Evolutionary conservation across 2,329 filamentous ascomycete species (phyloP).

Genomic region (Huntiella moniliformis): DNA sequence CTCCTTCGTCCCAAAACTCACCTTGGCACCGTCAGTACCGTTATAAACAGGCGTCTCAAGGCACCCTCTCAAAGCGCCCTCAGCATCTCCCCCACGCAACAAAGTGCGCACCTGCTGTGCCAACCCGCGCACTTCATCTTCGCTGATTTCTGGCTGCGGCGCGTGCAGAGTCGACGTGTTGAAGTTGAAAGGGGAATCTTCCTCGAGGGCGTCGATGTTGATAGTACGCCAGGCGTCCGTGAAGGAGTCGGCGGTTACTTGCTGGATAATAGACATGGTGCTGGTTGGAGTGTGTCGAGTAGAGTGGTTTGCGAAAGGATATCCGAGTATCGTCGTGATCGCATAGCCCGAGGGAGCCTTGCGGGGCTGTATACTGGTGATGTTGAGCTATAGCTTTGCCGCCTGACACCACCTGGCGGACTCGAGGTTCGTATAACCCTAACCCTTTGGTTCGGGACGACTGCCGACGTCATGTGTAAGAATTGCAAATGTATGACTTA

Average conservation of each 20-base stretch:
- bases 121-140: slow-evolving; percentile 60
- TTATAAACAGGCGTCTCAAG: slow-evolving; percentile 71
- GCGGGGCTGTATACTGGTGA: slow-evolving; percentile 5
- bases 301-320: not conserved
- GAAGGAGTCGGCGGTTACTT: slow-evolving; percentile 40
- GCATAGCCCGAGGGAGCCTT: slow-evolving; percentile 5
- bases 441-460: not conserved
- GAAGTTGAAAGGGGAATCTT: slow-evolving; percentile 83
- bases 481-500: not conserved
- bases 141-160: slow-evolving; percentile 51
- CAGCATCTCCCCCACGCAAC: slow-evolving; percentile 66
- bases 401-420: not conserved
- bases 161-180: slow-evolving; percentile 69
- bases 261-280: slow-evolving; percentile 48
- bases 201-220: slow-evolving; percentile 80
- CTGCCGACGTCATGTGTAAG: not conserved
- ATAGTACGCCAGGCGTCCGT: slow-evolving; percentile 65
- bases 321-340: not conserved
- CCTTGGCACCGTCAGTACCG: slow-evolving; percentile 38
- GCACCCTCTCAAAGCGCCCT: slow-evolving; percentile 68
- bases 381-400: not conserved
- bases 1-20: slow-evolving; percentile 16
- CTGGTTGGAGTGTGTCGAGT: not conserved
- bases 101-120: slow-evolving; percentile 73
- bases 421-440: not conserved